A percentile compares a stretch with the other conserved stretches of the same genome.
phyloP scores from a whole-genome alignment of 768 basidiomycete species.

The Ramaria sp. region DNA sequence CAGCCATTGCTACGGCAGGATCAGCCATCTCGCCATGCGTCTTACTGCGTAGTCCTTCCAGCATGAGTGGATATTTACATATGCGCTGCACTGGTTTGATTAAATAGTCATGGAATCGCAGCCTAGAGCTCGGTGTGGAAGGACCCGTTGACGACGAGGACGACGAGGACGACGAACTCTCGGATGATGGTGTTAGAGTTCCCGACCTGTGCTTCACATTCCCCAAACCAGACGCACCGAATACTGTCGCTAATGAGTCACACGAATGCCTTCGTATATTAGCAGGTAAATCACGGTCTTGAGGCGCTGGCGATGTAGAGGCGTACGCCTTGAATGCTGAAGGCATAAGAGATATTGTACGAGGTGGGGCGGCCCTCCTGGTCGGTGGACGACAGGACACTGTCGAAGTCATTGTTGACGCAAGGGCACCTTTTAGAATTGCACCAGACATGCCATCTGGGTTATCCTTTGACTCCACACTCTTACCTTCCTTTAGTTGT shows the following conservation, averaged over 20 bases:
- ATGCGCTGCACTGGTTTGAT: constrained; percentile 97
- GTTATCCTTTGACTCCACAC: not conserved
- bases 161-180: not conserved
- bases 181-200: not conserved
- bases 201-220: not conserved
- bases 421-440: not conserved
- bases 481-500: not conserved
- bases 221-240: not conserved
- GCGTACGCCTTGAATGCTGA: not conserved
- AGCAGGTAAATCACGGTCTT: constrained; percentile 6
- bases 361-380: not conserved
- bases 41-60: constrained; percentile 31
- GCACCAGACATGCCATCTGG: not conserved
- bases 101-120: constrained; percentile 76
- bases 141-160: not conserved
- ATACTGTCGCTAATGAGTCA: not conserved
- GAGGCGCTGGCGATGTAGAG: not conserved
- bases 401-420: not conserved
- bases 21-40: not conserved
- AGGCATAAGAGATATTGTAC: not conserved
- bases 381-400: not conserved
- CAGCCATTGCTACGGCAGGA: constrained; percentile 26
- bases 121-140: constrained; percentile 24
- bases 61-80: constrained; percentile 88
- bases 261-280: constrained; percentile 11